Conservation (phyloP, 257 asterid species). For the Phtheirospermum japonicum region DNA sequence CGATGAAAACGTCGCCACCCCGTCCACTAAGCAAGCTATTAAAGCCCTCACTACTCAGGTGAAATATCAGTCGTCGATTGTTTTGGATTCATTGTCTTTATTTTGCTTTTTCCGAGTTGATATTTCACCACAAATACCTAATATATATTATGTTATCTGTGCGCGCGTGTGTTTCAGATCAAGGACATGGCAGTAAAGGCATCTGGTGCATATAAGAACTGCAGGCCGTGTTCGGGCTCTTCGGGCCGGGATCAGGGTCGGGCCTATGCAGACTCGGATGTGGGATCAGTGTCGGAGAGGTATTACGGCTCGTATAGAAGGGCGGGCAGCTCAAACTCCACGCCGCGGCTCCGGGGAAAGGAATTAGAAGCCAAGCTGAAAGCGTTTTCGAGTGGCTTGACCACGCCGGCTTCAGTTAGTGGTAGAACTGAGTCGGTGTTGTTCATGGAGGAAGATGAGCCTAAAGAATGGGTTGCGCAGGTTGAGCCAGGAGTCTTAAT, state of each 20-base stretch:
- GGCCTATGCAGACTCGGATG: slow-evolving; percentile 50
- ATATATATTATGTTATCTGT: background rate
- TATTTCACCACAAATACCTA: too few species aligned
- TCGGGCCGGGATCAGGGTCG: slow-evolving; percentile 37
- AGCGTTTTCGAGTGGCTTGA: slow-evolving; percentile 75
- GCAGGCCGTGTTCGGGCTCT: slow-evolving; percentile 88
- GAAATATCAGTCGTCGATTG: too few species aligned
- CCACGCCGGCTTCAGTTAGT: slow-evolving; percentile 87
- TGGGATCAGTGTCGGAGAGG: slow-evolving; percentile 58
- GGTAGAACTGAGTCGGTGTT: slow-evolving; percentile 67
- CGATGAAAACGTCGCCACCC: too few species aligned
- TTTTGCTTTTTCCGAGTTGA: too few species aligned
- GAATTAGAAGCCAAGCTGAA: slow-evolving; percentile 63
- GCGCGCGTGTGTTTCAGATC: slow-evolving; percentile 52
- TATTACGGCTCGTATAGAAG: slow-evolving; percentile 64
- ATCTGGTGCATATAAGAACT: slow-evolving; percentile 87
- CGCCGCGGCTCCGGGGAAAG: slow-evolving; percentile 63
- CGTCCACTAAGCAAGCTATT: too few species aligned
- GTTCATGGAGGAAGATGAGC: slow-evolving; percentile 82
- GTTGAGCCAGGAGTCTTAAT: too few species aligned
- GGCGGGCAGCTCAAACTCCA: too few species aligned
- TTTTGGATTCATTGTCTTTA: too few species aligned
- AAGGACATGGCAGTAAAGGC: slow-evolving; percentile 94
- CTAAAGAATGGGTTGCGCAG: too few species aligned
- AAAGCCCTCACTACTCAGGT: too few species aligned